Evolutionary conservation across 352 stramenopile species (phyloP).

Genomic region (Halophytophthora polymorphica): DNA sequence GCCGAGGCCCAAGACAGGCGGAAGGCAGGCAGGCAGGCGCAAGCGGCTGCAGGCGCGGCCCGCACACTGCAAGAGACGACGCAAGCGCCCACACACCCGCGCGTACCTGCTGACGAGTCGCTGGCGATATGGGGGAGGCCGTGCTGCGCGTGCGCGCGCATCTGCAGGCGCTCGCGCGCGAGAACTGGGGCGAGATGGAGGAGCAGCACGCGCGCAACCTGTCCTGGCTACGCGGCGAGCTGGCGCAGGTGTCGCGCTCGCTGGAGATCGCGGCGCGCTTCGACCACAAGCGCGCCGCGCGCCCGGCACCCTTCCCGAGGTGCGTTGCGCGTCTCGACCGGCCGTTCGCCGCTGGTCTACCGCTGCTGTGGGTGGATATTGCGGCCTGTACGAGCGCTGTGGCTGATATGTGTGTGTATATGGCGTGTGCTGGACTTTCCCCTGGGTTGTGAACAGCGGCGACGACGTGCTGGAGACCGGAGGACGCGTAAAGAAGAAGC

Average conservation of each 20-base stretch:
- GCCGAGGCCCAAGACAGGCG: too few relatives aligned
- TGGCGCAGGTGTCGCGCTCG: conserved; percentile 44
- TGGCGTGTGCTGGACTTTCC: neutral
- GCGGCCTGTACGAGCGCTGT: too few relatives aligned
- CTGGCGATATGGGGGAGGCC: conserved; percentile 58
- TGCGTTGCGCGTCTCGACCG: too few relatives aligned
- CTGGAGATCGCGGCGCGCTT: conserved; percentile 47
- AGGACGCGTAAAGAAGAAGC: conserved; percentile 17
- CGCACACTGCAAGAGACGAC: neutral
- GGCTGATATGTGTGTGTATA: neutral
- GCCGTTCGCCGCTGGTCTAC: too few relatives aligned
- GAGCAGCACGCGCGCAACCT: conserved; percentile 39
- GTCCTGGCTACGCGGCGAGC: conserved; percentile 46
- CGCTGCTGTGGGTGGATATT: too few relatives aligned
- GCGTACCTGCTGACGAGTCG: too few relatives aligned
- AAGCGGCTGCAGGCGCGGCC: too few relatives aligned
- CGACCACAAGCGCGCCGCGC: conserved; percentile 25
- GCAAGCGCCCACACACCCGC: neutral
- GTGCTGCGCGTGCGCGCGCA: conserved; percentile 58
- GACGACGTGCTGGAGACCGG: conserved; percentile 1
- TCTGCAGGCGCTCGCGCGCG: conserved; percentile 48
- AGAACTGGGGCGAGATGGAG: conserved; percentile 51
- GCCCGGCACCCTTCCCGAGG: conserved; percentile 16
- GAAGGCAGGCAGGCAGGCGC: too few relatives aligned
- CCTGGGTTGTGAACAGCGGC: conserved; percentile 2